Evolutionary conservation across 1,139 yeast species (phyloP), one percentile per base, ranked within the genome.

Genomic region (Debaryomycetaceae sp.): DNA sequence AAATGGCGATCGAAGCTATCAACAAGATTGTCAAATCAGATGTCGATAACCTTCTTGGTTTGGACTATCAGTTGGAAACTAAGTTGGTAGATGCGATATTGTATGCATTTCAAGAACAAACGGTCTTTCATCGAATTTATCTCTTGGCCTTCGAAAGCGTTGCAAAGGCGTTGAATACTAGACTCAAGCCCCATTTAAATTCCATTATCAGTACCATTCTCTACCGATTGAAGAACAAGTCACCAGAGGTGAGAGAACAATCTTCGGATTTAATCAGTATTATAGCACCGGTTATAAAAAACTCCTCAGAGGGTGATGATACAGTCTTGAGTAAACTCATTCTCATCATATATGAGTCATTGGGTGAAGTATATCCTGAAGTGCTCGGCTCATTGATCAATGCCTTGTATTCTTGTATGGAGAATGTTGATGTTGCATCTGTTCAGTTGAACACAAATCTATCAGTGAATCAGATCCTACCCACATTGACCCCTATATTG

Each of bases 341-440:
- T 5, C 78, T 87, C 24, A 84, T 90, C 17, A 69, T 95, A 36
- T 90, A 87, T 61, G 99, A 95, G 60, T 87, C 95, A 14, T 73
- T 95, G 17, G 99, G 99, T 22, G 99, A 95, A 58, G 95, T 87
- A 6, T 90, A 84, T 52, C 99, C 99, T 0, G 97, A 90, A 45
- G 98, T 91, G 1, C 71, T 95, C 39, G 97, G 96, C 0, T 86
- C 97, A 0, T 78, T 93, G 4, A 70, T 95, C 14, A 78, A 78
- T 22, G 97, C 96, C 0, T 64, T 93, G 51, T 69, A 78, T 45
- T 59, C 73, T 8, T 72, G 78, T 51, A 59, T 74, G 43, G 65
- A 65, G 24, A 60, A 62, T 6, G 57, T 71, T 35, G 68, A 62
- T 41, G 59, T 56, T 11, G 75, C 79, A 9, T 83, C 84, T 0